Base-by-base conservation (phyloP, 2,329 filamentous ascomycete species). In the Beauveria pseudobassiana region DNA sequence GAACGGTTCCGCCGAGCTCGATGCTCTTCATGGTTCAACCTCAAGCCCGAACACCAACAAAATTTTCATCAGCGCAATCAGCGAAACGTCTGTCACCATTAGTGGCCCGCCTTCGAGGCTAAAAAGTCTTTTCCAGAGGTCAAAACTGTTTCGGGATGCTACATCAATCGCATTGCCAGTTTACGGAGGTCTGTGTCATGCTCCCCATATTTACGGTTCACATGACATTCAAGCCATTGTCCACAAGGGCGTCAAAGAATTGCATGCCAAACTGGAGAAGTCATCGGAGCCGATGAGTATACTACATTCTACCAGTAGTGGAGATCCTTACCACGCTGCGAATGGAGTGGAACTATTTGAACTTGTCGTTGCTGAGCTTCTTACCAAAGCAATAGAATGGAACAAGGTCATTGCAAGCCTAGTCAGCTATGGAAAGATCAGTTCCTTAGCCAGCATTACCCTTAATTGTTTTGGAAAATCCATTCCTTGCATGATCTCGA, bases 1-100 rank as follows among this genome's bases (percentile, higher is more conserved):
- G 68, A 1, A 69, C 69, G 3, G 74, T 70, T 1, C 76, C 77
- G 60, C 68, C 8, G 75, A 79, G 64, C 70, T 80, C 1, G 74
- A 79, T 43, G 18, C 40, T 43, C 18, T 43, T 9, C 57, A 38
- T 59, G 1, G 18, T 18, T 28, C 45, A 34, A 18, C 16, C 64
- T 64, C 68, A 62, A 2, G 69, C 74, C 3, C 64, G 68, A 26
- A 63, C 71, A n/a, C 63, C 59, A 56, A 76, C 57, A 76, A 77
- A 60, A 62, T 79, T 8, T 79, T 78, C 63, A 72, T 78, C 62
- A 78, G 76, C 63, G 71, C 73, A 0, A 49, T 71, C 3, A 70
- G 66, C 51, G 42, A 61, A 5, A 70, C 66, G 6, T 74, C 71
- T 0, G 70, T 76, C 3, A 77, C 71, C 1, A 64, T 78, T 28